phyloP scores from a whole-genome alignment of 2,329 filamentous ascomycete species.

The Mycosphaerella sp. region DNA sequence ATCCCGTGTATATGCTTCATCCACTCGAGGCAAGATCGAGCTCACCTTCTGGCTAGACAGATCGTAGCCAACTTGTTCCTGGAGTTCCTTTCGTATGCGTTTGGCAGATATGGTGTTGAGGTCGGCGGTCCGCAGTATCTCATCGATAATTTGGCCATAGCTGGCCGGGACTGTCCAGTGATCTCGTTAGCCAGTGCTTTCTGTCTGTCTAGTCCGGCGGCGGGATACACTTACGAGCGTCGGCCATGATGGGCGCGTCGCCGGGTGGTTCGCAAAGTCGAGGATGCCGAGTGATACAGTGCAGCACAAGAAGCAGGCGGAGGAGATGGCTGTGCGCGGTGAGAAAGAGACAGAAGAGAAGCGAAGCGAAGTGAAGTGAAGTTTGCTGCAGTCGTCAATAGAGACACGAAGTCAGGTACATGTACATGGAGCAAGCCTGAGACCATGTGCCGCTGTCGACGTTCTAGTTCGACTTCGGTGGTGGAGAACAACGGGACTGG shows the following conservation, averaged over 20 bases:
- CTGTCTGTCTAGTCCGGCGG: background rate
- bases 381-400: background rate
- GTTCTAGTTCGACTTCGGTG: background rate
- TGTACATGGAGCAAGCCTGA: background rate
- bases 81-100: conserved; percentile 57
- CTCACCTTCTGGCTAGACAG: conserved; percentile 56
- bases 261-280: background rate
- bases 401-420: background rate
- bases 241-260: conserved; percentile 8
- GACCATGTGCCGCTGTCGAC: background rate
- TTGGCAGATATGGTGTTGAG: conserved; percentile 60
- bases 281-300: background rate
- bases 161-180: conserved; percentile 26
- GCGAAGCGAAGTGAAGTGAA: background rate
- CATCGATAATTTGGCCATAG: conserved; percentile 55
- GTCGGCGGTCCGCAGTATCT: conserved; percentile 54
- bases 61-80: conserved; percentile 55
- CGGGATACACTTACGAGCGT: conserved; percentile 5
- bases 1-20: background rate
- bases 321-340: background rate
- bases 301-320: background rate
- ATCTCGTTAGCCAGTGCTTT: background rate
- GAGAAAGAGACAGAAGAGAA: too few species aligned
- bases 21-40: background rate
- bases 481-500: background rate